These are phyloP conservation scores for Sclerotinia spermophila DNA, from an alignment of 2,329 filamentous ascomycete species.

Conservation along the genomic window DNA sequence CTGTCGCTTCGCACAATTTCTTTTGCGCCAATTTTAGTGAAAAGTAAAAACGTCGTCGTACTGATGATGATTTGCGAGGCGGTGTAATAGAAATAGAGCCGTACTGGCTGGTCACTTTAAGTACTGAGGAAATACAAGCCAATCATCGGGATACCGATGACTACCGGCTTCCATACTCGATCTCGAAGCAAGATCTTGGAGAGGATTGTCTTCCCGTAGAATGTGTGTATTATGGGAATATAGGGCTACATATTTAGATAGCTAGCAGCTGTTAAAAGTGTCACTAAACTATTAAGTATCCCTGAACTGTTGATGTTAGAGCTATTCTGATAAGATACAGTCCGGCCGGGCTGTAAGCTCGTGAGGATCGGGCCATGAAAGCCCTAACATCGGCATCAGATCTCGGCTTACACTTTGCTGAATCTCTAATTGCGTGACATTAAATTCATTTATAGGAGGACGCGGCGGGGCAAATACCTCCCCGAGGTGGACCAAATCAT, in stretches of 20 bases:
- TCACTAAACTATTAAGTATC: background rate
- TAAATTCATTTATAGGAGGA: background rate
- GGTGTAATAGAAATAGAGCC: slow-evolving; percentile 7
- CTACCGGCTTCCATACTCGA: background rate
- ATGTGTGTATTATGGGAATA: background rate
- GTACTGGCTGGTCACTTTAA: background rate
- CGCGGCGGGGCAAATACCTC: background rate
- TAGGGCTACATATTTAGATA: background rate
- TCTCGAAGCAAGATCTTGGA: background rate
- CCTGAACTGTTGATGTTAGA: background rate
- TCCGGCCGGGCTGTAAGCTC: background rate
- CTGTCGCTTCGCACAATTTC: background rate
- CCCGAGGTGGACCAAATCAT: slow-evolving; percentile 6
- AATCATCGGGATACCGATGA: slow-evolving; percentile 8
- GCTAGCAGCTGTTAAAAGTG: background rate
- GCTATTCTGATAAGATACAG: background rate
- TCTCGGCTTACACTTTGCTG: background rate
- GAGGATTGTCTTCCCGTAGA: background rate
- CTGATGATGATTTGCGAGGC: slow-evolving; percentile 4
- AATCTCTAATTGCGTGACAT: background rate
- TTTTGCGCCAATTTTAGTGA: background rate
- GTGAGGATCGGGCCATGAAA: background rate
- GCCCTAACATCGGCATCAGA: background rate
- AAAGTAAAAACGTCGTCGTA: background rate
- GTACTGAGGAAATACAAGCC: background rate